Base-by-base conservation (phyloP, 2,329 filamentous ascomycete species). In the Pezicula rhizophila region DNA sequence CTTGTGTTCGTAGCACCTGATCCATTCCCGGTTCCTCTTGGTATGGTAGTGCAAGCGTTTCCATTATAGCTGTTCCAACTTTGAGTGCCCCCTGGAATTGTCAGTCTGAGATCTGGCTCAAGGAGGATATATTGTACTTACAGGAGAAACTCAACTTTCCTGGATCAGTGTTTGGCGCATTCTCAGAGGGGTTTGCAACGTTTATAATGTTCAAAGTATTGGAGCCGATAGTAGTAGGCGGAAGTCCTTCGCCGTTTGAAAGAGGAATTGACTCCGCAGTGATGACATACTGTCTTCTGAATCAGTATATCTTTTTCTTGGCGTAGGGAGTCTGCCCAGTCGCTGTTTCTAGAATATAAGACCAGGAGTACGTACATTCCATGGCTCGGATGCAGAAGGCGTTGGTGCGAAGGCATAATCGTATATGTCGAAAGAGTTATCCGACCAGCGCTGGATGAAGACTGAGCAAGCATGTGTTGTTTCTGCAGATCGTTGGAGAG, bases 401-500 rank as follows among this genome's bases (percentile, higher is more conserved):
- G 23, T 42, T 12, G 40, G 40, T 4, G 40, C 18, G 15, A 26
- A 42, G 25, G 23, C 25, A 26, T 42, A 42, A 15, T 42, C 40
- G 23, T 42, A 42, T 4, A 42, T 42, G 8, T 42, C 40, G n/a
- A 42, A 42, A 17, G 40, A 42, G 10, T 42, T 42, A 28, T 42
- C 40, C 6, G 40, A 42, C 40, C 40, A 42, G 20, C 40, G 40
- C n/a, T 42, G 40, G 20, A 42, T 31, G n/a, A 42, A 42, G n/a
- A 42, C 40, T 17, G 40, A 42, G 40, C 40, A 42, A 25, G 40
- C 10, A 28, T 42, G 40, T 11, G 25, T 12, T 26, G 40, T 15
- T 15, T 23, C 4, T 31, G 18, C 12, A 25, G 39, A 20, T 8
- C 40, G 40, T 10, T 20, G n/a, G 5, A 17, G 10, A 42, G 40